Conservation (phyloP, 2,329 filamentous ascomycete species). For the Colletotrichum liaoningense region DNA sequence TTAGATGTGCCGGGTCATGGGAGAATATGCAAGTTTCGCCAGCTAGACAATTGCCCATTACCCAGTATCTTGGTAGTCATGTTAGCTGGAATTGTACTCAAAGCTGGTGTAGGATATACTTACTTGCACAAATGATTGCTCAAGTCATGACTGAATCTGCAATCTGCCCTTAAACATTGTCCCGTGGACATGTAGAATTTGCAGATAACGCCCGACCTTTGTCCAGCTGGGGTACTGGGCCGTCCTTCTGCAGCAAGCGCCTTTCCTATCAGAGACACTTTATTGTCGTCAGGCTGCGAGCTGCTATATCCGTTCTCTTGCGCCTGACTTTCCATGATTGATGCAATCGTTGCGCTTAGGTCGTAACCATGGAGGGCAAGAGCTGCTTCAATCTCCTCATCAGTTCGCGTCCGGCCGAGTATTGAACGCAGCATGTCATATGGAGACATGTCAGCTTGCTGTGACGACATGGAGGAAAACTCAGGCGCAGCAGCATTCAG, state of each 20-base stretch:
- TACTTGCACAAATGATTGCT: constrained; percentile 98
- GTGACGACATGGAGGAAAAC: constrained; percentile 69
- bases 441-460: constrained; percentile 92
- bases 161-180: constrained; percentile 95
- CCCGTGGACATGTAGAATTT: constrained; percentile 97
- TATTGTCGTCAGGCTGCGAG: constrained; percentile 62
- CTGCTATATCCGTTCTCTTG: constrained; percentile 49
- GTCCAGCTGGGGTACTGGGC: constrained; percentile 79
- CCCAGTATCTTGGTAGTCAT: constrained; percentile 78
- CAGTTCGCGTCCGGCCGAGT: constrained; percentile 85
- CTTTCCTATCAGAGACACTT: constrained; percentile 85
- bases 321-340: constrained; percentile 82
- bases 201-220: constrained; percentile 91
- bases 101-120: constrained; percentile 54
- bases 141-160: constrained; percentile 95
- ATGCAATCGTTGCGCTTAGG: constrained; percentile 88
- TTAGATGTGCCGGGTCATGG: constrained; percentile 88
- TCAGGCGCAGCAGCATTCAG: constrained; percentile 86
- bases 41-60: constrained; percentile 94
- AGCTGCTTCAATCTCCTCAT: constrained; percentile 95
- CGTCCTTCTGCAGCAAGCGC: constrained; percentile 83
- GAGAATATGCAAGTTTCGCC: constrained; percentile 97
- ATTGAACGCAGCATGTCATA: constrained; percentile 98
- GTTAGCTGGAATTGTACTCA: not conserved
- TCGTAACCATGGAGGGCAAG: constrained; percentile 92